Conservation (phyloP, 768 basidiomycete genomes). For the Suillus cothurnatus region DNA sequence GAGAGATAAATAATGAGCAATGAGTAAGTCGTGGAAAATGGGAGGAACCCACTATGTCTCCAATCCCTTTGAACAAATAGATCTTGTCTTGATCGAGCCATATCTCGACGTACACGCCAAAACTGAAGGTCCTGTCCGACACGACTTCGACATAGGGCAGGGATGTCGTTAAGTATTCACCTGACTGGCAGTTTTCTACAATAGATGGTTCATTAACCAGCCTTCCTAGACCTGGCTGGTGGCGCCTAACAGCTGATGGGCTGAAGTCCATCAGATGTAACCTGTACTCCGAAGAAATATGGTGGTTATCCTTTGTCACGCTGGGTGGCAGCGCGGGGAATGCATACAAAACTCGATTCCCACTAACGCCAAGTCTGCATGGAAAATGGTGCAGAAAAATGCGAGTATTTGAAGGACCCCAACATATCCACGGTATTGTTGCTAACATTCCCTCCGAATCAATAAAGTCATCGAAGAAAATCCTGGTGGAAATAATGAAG, state of each 20-base stretch:
- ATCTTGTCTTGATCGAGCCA: neutral
- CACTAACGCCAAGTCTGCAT: neutral
- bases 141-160: slow-evolving; percentile 1
- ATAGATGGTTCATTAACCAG: neutral
- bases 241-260: neutral
- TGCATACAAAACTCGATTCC: neutral
- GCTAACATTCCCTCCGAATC: neutral
- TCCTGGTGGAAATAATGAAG: neutral
- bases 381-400: neutral
- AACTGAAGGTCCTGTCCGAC: neutral
- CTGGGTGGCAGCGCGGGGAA: neutral
- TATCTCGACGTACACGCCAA: neutral
- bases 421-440: neutral
- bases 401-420: slow-evolving; percentile 1
- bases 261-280: neutral
- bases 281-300: neutral
- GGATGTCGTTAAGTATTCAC: neutral
- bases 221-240: neutral
- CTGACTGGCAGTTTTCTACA: neutral
- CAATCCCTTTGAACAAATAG: neutral
- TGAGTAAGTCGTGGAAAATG: neutral
- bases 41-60: neutral
- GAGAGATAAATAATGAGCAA: neutral
- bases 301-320: neutral
- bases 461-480: neutral